phyloP scores from a whole-genome alignment of 2,329 filamentous ascomycete species.

The Hypoxylon sp. region DNA sequence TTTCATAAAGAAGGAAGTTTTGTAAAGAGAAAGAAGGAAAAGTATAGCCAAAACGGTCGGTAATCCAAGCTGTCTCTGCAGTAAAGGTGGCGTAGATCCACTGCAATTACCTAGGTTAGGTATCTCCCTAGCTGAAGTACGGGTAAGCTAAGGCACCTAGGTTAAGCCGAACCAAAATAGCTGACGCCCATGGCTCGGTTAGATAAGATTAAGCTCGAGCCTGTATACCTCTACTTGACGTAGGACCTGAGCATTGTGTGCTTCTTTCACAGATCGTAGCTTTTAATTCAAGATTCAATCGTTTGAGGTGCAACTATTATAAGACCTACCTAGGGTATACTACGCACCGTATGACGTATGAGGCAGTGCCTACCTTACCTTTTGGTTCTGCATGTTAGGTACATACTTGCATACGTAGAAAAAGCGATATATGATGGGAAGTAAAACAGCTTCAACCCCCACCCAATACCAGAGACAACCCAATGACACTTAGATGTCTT shows the following conservation, averaged over 20 bases:
- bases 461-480: neutral
- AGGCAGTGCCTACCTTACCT: neutral
- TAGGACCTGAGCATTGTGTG: neutral
- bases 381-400: too few species aligned
- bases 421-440: neutral
- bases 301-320: too few species aligned
- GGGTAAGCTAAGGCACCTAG: conserved; percentile 2
- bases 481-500: neutral
- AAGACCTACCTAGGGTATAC: too few species aligned
- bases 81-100: conserved; percentile 22
- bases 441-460: neutral
- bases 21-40: neutral
- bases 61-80: conserved; percentile 2
- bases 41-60: neutral
- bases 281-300: too few species aligned
- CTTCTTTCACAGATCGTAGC: neutral
- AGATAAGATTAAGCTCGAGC: conserved; percentile 36
- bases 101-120: conserved; percentile 1
- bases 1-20: neutral
- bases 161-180: neutral
- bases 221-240: neutral
- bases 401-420: neutral
- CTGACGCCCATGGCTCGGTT: conserved; percentile 18
- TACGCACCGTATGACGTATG: neutral
- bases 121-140: neutral